Evolutionary conservation across 768 basidiomycete species (phyloP), one percentile per base, ranked within the genome.

Genomic region (Naganishia kalamii): DNA sequence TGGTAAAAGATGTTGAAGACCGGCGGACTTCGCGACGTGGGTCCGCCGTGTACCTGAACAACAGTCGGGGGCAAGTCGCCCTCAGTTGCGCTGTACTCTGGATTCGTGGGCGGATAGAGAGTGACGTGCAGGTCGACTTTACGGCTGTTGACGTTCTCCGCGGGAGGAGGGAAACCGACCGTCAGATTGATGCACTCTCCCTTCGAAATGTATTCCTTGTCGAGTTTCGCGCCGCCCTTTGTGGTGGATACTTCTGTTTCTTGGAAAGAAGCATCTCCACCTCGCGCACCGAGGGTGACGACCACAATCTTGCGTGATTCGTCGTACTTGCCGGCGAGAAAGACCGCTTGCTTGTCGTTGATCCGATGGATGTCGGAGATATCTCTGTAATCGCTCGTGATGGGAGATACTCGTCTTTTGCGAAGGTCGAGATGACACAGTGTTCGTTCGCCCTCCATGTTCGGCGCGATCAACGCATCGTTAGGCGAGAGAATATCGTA

Each of bases 61-160:
- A 89, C 80, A 62, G 84, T 85, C 10, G 89, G 89, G 0, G 89
- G 89, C 54, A 80, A 81, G 74, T 87, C 86, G 3, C 80, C 82
- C 0, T 74, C 69, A 3, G 81, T 78, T 0, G 83, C 85, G 0
- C 75, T 70, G 68, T 85, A 89, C 0, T 79, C 72, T 0, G 86
- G 85, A 70, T 89, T 89, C 54, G 79, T 81, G 0, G 89, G 89
- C 0, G 84, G 80, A 69, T 87, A 88, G 71, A 82, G 88, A 27
- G 88, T 80, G 21, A 85, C 83, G 71, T 89, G 82, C 15, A 88
- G 71, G 32, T 50, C 63, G 21, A 69, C 68, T 23, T 51, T 52
- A 54, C 67, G 63, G 25, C 60, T 50, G 3, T 29, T 25, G 6
- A 32, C 32, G 19, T 57, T 35, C 1, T 59, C 65, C 10, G 59